These are phyloP conservation scores for Rosa hybrid DNA, from an alignment of 331 rosid species.

Conservation along the genomic window DNA sequence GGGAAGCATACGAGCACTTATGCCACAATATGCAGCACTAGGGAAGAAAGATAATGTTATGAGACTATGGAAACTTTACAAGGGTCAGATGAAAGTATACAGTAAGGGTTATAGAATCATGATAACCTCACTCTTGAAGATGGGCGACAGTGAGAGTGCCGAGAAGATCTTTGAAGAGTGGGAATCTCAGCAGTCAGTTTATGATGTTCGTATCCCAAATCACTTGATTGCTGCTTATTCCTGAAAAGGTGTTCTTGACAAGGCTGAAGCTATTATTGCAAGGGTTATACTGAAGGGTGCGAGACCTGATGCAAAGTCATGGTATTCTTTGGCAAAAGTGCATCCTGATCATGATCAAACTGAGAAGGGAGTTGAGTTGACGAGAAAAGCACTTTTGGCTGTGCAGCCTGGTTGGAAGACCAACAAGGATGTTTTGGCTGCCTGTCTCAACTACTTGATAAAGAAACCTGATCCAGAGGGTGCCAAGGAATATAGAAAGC, in stretches of 20 bases:
- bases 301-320: neutral
- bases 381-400: constrained; percentile 15
- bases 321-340: constrained; percentile 13
- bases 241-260: constrained; percentile 32
- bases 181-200: constrained; percentile 29
- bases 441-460: constrained; percentile 15
- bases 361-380: constrained; percentile 20
- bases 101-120: constrained; percentile 24
- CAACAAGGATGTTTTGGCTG: neutral
- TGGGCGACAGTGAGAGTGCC: constrained; percentile 25
- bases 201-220: constrained; percentile 32
- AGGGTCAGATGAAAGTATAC: constrained; percentile 13
- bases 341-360: neutral
- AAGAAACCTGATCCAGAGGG: constrained; percentile 19
- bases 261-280: constrained; percentile 27
- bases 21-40: constrained; percentile 25
- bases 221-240: constrained; percentile 18
- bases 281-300: constrained; percentile 5
- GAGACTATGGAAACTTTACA: constrained; percentile 38
- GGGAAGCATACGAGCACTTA: constrained; percentile 11
- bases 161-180: constrained; percentile 37
- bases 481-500: neutral
- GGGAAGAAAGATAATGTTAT: constrained; percentile 36
- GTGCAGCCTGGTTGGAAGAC: neutral
- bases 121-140: constrained; percentile 26